Evolutionary conservation across 2,329 filamentous ascomycete species (phyloP).

Genomic region (Tetracladium maxilliforme): DNA sequence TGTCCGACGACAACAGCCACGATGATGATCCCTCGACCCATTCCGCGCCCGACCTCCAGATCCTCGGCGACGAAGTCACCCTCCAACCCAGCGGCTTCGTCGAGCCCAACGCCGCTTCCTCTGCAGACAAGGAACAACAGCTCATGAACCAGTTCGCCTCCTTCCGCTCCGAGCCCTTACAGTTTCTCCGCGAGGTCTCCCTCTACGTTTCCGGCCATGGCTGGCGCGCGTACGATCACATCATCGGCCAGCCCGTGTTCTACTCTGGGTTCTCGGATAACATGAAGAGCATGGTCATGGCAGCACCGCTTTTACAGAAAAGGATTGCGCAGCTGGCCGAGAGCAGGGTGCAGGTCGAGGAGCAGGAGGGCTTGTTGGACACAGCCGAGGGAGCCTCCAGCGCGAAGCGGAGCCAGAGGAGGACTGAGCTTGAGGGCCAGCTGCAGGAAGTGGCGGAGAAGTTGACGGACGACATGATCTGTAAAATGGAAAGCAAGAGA

Average conservation of each 20-base stretch:
- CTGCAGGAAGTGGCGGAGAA: conserved; percentile 71
- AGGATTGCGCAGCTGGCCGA: conserved; percentile 68
- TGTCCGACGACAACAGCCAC: no score
- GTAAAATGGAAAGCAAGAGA: conserved; percentile 90
- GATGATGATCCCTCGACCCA: no score
- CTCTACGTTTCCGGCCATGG: conserved; percentile 85
- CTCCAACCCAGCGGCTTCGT: conserved; percentile 60
- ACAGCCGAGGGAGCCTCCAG: conserved; percentile 37
- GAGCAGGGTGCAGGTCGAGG: conserved; percentile 60
- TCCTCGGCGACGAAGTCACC: conserved; percentile 59
- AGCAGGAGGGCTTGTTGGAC: conserved; percentile 54
- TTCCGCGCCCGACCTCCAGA: conserved; percentile 65
- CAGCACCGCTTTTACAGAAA: conserved; percentile 56
- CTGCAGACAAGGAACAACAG: conserved; percentile 47
- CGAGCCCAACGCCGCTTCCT: conserved; percentile 24
- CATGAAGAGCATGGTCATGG: conserved; percentile 69
- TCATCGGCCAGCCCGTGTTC: conserved; percentile 86
- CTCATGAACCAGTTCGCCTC: conserved; percentile 74
- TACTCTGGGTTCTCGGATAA: conserved; percentile 85
- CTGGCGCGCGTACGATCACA: conserved; percentile 86
- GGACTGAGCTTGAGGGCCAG: conserved; percentile 52
- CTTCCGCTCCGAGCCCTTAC: conserved; percentile 57
- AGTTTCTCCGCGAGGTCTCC: conserved; percentile 86
- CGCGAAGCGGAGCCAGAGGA: conserved; percentile 35
- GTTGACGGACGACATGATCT: conserved; percentile 92